Conservation (phyloP, 495 filamentous ascomycete genomes). For the Talaromyces liani region DNA sequence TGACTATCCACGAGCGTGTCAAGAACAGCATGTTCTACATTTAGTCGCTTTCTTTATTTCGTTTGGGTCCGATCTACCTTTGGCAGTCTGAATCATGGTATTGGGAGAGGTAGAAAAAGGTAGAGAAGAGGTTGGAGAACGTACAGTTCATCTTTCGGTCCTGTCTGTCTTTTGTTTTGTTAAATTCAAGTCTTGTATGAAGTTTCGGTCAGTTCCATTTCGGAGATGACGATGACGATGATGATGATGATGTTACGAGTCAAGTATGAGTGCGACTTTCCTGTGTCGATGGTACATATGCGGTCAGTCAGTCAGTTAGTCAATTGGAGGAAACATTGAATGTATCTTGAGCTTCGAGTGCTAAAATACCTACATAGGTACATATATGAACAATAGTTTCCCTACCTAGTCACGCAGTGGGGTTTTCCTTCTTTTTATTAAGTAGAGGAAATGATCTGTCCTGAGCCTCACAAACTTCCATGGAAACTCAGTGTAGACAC, state of each 20-base stretch:
- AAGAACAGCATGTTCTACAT: slow-evolving; percentile 73
- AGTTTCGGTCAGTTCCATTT: background rate
- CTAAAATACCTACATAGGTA: no score
- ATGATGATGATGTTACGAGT: background rate
- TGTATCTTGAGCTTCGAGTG: no score
- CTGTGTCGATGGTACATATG: no score
- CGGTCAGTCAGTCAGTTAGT: no score
- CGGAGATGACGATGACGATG: background rate
- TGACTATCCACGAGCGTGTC: slow-evolving; percentile 43
- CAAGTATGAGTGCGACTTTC: no score
- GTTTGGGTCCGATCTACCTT: background rate
- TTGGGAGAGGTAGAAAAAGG: background rate
- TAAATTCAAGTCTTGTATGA: background rate
- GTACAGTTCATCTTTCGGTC: background rate
- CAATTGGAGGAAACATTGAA: no score
- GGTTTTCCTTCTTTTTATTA: no score
- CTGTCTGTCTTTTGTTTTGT: background rate
- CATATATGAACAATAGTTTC: no score
- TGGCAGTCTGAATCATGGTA: background rate
- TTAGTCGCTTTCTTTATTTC: slow-evolving; percentile 18
- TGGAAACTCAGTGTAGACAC: background rate
- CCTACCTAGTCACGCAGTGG: no score
- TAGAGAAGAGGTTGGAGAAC: background rate
- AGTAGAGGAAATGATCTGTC: no score
- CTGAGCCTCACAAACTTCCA: background rate